A percentile compares a stretch with the other conserved stretches of the same genome.
Conservation (phyloP, 352 stramenopile genomes). For the Phytophthora vignae region DNA sequence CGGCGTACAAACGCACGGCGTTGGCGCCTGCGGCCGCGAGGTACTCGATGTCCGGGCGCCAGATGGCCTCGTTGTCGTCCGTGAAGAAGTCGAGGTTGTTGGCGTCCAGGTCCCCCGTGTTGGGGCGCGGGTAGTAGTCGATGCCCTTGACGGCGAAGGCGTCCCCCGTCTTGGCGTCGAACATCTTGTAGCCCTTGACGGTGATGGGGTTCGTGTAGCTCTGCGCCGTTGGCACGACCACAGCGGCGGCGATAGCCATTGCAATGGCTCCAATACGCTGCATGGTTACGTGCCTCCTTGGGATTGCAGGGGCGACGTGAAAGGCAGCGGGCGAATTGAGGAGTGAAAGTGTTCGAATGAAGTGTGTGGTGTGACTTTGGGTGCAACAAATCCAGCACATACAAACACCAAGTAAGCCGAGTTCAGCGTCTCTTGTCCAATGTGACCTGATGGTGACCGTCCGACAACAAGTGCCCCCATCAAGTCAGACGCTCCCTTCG, state of each 20-base stretch:
- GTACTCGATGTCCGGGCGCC: slow-evolving; percentile 70
- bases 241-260: slow-evolving; percentile 11
- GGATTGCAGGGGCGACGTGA: background rate
- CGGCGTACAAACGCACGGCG: slow-evolving; percentile 81
- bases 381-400: slow-evolving; percentile 20
- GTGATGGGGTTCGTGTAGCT: slow-evolving; percentile 65
- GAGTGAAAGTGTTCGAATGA: slow-evolving; percentile 19
- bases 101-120: slow-evolving; percentile 64
- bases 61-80: slow-evolving; percentile 74
- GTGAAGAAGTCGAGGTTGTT: slow-evolving; percentile 91
- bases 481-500: background rate
- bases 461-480: slow-evolving; percentile 11
- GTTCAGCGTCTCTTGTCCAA: slow-evolving; percentile 12
- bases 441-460: slow-evolving; percentile 13
- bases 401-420: slow-evolving; percentile 20
- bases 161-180: slow-evolving; percentile 75
- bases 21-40: slow-evolving; percentile 77
- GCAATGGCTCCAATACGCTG: slow-evolving; percentile 19
- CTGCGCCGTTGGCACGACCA: slow-evolving; percentile 8
- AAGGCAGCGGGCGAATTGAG: slow-evolving; percentile 27
- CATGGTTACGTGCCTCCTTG: slow-evolving; percentile 23
- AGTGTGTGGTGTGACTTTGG: slow-evolving; percentile 4
- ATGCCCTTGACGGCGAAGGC: slow-evolving; percentile 83
- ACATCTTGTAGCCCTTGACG: slow-evolving; percentile 79
- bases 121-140: slow-evolving; percentile 90